Conservation (phyloP, 352 stramenopile genomes). For the Aphanomyces astaci region DNA sequence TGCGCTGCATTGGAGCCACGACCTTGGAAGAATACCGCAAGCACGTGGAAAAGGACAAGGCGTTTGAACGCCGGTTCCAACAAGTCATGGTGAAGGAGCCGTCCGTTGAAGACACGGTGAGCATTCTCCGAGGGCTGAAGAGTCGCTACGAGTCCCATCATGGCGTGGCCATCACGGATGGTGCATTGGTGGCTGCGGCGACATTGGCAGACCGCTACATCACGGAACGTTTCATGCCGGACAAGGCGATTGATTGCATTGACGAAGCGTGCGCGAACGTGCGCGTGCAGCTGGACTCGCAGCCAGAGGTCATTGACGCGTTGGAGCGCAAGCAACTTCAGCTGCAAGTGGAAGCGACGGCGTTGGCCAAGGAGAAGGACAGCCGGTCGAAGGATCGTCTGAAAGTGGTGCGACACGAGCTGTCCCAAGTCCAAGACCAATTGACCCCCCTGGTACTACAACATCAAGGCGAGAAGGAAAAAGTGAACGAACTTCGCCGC, state of each 20-base stretch:
- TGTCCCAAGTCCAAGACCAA: slow-evolving; percentile 88
- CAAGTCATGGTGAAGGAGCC: slow-evolving; percentile 93
- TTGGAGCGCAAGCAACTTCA: slow-evolving; percentile 92
- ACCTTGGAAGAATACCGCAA: slow-evolving; percentile 97
- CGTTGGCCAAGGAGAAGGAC: slow-evolving; percentile 92
- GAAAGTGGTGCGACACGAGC: slow-evolving; percentile 86
- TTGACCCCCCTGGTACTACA: slow-evolving; percentile 84
- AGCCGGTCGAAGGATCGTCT: slow-evolving; percentile 86
- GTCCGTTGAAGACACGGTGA: slow-evolving; percentile 91
- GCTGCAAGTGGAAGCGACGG: slow-evolving; percentile 93
- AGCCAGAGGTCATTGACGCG: slow-evolving; percentile 95
- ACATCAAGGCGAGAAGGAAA: slow-evolving; percentile 88
- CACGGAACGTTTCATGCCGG: slow-evolving; percentile 85
- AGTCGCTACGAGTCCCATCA: slow-evolving; percentile 97
- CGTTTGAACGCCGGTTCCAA: slow-evolving; percentile 97
- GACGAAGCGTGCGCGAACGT: slow-evolving; percentile 90
- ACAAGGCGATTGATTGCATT: slow-evolving; percentile 94
- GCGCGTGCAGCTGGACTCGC: slow-evolving; percentile 90
- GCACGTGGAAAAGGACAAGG: slow-evolving; percentile 98
- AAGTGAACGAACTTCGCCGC: slow-evolving; percentile 89
- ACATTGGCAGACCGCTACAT: slow-evolving; percentile 93
- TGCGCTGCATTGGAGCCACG: slow-evolving; percentile 96
- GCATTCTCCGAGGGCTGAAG: slow-evolving; percentile 93
- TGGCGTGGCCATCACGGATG: slow-evolving; percentile 91
- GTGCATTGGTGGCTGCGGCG: slow-evolving; percentile 89